Evolutionary conservation across 2,329 filamentous ascomycete genomes (phyloP), one percentile per base, ranked within the genome.

Genomic region (Dactylonectria estremocensis): DNA sequence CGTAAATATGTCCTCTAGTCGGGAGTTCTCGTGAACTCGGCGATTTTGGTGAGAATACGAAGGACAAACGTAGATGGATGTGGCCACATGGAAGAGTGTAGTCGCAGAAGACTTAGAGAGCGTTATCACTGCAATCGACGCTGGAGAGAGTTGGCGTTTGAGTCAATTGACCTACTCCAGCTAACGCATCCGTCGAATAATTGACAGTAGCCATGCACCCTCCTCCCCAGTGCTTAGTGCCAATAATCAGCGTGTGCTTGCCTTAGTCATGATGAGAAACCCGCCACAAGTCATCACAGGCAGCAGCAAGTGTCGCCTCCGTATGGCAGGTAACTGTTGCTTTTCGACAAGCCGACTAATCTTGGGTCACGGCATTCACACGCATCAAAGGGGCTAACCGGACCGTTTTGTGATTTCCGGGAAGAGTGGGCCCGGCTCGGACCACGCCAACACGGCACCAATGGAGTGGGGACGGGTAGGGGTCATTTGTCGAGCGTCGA

Each of bases 401-500:
- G 43, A 45, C 43, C 43, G 43, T 45, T 45, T 45, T 18, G 43
- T 9, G 43, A 20, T 45, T 45, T 4, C 3, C 16, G n/a, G 43
- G 43, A 45, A 45, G 43, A 45, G 43, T 45, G 43, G 43, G 43
- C 43, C 43, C 43, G 43, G 43, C 43, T 45, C 43, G n/a, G 43
- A 45, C 43, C n/a, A 18, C n/a, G 43, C 43, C 43, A 45, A 45
- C 43, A 45, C 43, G 43, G 43, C 43, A 20, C 43, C 16, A 10
- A 45, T 2, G 43, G 43, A 45, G 43, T 45, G 43, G 43, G 43
- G 43, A 45, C 43, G 43, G 43, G 43, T 45, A 18, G 43, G 43
- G n/a, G 43, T 45, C 43, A 45, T 45, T 20, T 45, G 43, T 18
- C n/a, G 43, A 40, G 43, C 43, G 43, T 20, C 43, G 43, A 45